Evolutionary conservation across 192 early-diverging fungal genomes (phyloP).

Genomic region (Rhizoclosmatium sp.): DNA sequence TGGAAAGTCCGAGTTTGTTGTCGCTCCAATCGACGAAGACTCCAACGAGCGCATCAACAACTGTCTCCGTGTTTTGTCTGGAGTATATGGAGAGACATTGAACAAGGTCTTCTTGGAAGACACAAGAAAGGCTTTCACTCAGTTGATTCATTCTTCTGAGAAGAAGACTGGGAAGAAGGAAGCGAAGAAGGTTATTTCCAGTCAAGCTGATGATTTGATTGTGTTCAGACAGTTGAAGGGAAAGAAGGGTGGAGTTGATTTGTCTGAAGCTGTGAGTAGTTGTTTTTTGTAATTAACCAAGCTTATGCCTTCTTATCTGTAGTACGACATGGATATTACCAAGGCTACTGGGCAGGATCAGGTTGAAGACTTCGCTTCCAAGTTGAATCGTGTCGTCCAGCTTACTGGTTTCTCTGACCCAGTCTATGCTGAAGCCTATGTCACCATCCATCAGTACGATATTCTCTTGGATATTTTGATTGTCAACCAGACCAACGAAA

Average conservation of each 20-base stretch:
- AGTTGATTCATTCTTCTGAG: constrained; percentile 75
- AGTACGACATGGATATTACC: constrained; percentile 91
- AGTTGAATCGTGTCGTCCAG: constrained; percentile 94
- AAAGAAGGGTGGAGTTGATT: constrained; percentile 68
- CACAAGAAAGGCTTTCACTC: constrained; percentile 66
- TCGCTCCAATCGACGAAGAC: constrained; percentile 95
- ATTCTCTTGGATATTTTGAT: constrained; percentile 95
- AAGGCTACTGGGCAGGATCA: constrained; percentile 76
- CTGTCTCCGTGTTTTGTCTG: constrained; percentile 68
- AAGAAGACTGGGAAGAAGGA: constrained; percentile 68
- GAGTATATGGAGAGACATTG: constrained; percentile 55
- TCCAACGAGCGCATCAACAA: constrained; percentile 90
- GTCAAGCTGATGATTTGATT: constrained; percentile 89
- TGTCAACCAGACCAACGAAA: constrained; percentile 95
- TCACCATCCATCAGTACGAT: constrained; percentile 97
- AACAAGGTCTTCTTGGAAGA: constrained; percentile 69
- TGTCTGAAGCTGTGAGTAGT: constrained; percentile 65
- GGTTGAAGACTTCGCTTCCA: constrained; percentile 83
- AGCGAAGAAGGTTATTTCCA: constrained; percentile 57
- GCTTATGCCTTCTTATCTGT: neutral
- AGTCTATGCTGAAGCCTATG: constrained; percentile 98
- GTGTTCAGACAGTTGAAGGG: constrained; percentile 84
- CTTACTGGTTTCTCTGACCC: constrained; percentile 97
- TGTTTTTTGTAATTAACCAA: neutral
- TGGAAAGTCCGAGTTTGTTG: constrained; percentile 86